Conservation (phyloP, 805 yeast species). For the Schwanniomyces polymorphus region DNA sequence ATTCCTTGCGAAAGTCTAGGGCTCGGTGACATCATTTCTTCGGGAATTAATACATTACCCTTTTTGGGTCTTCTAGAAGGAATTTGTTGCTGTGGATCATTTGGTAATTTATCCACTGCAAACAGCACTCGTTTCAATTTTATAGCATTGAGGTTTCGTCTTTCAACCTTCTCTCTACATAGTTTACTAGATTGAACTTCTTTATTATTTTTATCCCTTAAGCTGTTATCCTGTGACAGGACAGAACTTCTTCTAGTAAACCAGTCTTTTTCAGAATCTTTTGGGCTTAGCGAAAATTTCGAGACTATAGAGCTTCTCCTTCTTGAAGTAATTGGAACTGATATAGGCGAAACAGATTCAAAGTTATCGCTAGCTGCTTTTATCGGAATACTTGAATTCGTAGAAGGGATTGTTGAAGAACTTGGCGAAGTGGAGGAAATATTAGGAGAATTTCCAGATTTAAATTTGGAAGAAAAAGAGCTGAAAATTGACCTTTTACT, state of each 20-base stretch:
- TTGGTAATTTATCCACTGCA: slow-evolving; percentile 67
- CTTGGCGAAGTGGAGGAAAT: slow-evolving; percentile 3
- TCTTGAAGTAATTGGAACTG: slow-evolving; percentile 10
- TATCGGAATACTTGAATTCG: slow-evolving; percentile 4
- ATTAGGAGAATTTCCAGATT: slow-evolving; percentile 14
- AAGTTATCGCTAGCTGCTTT: slow-evolving; percentile 11
- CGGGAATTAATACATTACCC: slow-evolving; percentile 59
- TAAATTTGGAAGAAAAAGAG: slow-evolving; percentile 41
- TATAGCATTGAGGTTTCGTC: slow-evolving; percentile 28
- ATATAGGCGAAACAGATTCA: slow-evolving; percentile 28
- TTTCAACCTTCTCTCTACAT: slow-evolving; percentile 35
- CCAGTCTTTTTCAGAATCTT: slow-evolving; percentile 5
- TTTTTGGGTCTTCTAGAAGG: slow-evolving; percentile 55
- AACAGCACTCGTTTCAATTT: slow-evolving; percentile 68
- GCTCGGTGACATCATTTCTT: slow-evolving; percentile 63
- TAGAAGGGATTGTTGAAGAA: not conserved
- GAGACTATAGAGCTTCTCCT: slow-evolving; percentile 7
- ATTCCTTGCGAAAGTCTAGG: slow-evolving; percentile 70
- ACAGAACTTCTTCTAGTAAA: slow-evolving; percentile 14
- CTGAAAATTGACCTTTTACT: slow-evolving; percentile 32
- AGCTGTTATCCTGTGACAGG: not conserved
- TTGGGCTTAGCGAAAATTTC: slow-evolving; percentile 2
- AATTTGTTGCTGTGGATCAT: slow-evolving; percentile 75
- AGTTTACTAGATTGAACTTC: slow-evolving; percentile 48
- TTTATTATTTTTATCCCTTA: not conserved